Evolutionary conservation across 2,329 filamentous ascomycete species (phyloP), one percentile per base, ranked within the genome.

Genomic region (Alternaria gaisen): DNA sequence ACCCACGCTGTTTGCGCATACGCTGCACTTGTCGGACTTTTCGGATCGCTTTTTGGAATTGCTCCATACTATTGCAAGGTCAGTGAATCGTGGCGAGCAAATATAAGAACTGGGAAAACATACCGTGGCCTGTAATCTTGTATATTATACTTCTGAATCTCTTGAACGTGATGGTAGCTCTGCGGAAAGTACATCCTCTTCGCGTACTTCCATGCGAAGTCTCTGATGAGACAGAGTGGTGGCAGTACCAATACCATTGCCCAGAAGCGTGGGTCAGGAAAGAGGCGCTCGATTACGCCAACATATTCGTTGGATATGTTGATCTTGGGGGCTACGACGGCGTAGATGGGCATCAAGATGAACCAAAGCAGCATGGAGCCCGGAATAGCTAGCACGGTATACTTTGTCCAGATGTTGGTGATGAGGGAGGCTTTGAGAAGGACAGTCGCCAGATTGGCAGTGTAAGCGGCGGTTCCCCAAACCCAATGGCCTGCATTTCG

Each of bases 141-240:
- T 62, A 99, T 97, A 73, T 99, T 99, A 83, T 98, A 99, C 82
- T 99, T 99, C 80, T 99, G 95, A 71, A 99, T 99, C 83, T 99
- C 95, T 80, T 99, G 95, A 66, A 99, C 95, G 79, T 99, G 95
- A 72, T 99, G 95, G 75, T 99, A 99, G 43, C 92, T 89, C 81
- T 97, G 91, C 22, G 95, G 95, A 70, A 90, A 90, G 82, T 98
- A 99, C 93, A 99, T 97, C 67, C 95, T 88, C 84, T 97, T 97
- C 63, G 88, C 89, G 72, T 98, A 99, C 84, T 99, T 99, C 94
- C 94, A 99, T 3, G 90, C 89, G 79, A 97, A 92, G 78, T 99
- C 95, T 72, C 95, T 86, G 52, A 94, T 80, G 51, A 99, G 85
- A 78, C 94, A 98, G 50, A 97, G 80, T 8, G 89, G 84, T 0